Evolutionary conservation across 2,329 filamentous ascomycete genomes (phyloP), one percentile per base, ranked within the genome.

Genomic region (Neonectria punicea): DNA sequence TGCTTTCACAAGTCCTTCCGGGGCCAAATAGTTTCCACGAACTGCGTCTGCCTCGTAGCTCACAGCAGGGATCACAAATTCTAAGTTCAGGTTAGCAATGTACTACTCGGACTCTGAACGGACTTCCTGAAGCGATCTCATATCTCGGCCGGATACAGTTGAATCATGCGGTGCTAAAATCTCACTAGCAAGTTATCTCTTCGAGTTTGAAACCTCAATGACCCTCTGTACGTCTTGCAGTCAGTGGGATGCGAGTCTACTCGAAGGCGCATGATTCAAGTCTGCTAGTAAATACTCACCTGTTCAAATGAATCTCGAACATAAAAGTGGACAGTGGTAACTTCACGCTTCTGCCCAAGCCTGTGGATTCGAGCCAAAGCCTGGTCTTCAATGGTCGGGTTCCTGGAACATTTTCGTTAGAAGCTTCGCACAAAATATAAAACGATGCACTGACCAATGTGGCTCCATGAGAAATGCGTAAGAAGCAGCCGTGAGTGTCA

Each of bases 401-500:
- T 83, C 80, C 81, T 74, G 10, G 8, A 5, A 2, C 4, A 22
- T 20, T 7, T 43, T 10, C 34, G 57, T 39, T 5, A 32, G 11
- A 3, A n/a, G 9, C 10, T 47, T 14, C 13, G n/a, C 18, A 16
- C 2, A 44, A 47, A 1, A 10, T 16, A 13, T 36, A 25, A 10
- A 2, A 11, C 8, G 20, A 9, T 5, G 13, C 3, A 25, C 36
- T 25, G 22, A 4, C 22, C 3, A 22, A 22, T 3, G 22, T 22
- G 22, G 22, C 22, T 22, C 22, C 22, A 22, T 1, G 22, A 22
- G 22, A 22, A 22, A 22, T 22, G 22, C 22, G 2, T 80, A 76
- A 0, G 82, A 82, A 2, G 85, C 84, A 1, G 74, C 80, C 0
- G 84, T 86, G 0, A 86, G 72, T 0, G 82, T 83, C 5, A 85